Percentiles rank a stretch among this genome's conserved stretches.
phyloP scores from a whole-genome alignment of 192 early-diverging fungal genomes.

The Dissophora ornata region DNA sequence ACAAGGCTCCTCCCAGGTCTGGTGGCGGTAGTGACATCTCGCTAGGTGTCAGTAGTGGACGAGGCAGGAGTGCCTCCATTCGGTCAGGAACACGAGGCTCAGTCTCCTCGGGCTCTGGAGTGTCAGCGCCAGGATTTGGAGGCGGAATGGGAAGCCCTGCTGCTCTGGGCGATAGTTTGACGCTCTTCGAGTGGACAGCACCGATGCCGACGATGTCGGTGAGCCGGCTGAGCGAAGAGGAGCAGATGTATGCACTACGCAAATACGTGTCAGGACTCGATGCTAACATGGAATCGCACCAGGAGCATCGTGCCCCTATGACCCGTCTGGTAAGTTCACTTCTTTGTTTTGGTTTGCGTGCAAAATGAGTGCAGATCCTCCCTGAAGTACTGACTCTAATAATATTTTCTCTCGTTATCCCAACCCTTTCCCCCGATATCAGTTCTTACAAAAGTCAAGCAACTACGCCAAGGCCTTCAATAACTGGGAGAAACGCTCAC shows the following conservation, averaged over 20 bases:
- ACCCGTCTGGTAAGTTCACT: slow-evolving; percentile 54
- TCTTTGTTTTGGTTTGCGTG: not conserved
- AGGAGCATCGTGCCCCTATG: slow-evolving; percentile 69
- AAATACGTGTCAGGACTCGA: slow-evolving; percentile 74
- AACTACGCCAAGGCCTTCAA: slow-evolving; percentile 74
- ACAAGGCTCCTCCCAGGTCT: too few species aligned
- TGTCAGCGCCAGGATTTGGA: not conserved
- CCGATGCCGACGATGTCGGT: slow-evolving; percentile 58
- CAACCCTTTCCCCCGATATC: slow-evolving; percentile 3
- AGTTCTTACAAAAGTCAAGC: slow-evolving; percentile 69
- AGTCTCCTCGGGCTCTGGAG: slow-evolving; percentile 16
- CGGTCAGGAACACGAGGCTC: slow-evolving; percentile 30
- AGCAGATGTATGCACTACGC: slow-evolving; percentile 70
- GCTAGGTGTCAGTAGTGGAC: not conserved
- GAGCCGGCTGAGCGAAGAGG: slow-evolving; percentile 28
- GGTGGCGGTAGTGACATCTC: too few species aligned
- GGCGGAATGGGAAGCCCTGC: not conserved
- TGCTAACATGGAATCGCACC: slow-evolving; percentile 76
- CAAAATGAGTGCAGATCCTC: too few species aligned
- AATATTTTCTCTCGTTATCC: not conserved
- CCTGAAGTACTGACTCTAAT: not conserved
- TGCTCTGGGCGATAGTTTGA: slow-evolving; percentile 44
- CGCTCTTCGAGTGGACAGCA: slow-evolving; percentile 62
- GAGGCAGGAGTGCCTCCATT: slow-evolving; percentile 32
- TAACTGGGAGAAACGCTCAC: slow-evolving; percentile 85